A percentile compares a stretch with the other conserved stretches of the same genome.
phyloP scores from a whole-genome alignment of 108 stramenopile genomes.

The Schizochytrium sp. region DNA sequence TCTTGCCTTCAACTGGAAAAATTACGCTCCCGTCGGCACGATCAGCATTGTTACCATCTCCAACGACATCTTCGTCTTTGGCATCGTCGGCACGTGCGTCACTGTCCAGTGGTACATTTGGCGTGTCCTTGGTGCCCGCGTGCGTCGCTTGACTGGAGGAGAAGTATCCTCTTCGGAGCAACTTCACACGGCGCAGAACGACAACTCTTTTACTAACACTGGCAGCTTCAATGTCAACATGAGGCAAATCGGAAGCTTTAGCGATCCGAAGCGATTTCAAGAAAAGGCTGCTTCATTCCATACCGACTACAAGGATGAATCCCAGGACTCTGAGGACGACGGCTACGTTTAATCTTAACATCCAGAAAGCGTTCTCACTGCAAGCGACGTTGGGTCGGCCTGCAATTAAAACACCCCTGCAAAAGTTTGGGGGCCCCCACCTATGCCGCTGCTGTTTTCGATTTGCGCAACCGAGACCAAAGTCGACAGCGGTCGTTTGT shows the following conservation, averaged over 20 bases:
- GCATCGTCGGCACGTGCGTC: neutral
- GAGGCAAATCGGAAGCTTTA: neutral
- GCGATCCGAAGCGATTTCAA: neutral
- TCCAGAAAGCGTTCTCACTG: too few species aligned
- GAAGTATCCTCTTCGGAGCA: neutral
- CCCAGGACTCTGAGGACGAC: too few species aligned
- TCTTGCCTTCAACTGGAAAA: neutral
- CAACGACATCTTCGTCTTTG: neutral
- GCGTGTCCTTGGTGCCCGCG: neutral
- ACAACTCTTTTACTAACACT: neutral
- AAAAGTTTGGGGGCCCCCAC: too few species aligned
- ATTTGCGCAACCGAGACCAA: too few species aligned
- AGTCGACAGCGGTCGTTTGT: too few species aligned
- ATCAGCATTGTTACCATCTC: neutral
- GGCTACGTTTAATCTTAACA: too few species aligned
- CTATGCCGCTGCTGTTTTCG: too few species aligned
- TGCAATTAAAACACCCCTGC: too few species aligned
- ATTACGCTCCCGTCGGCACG: neutral
- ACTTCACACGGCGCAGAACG: neutral
- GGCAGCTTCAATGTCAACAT: neutral
- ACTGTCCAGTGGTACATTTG: neutral
- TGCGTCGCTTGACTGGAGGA: neutral
- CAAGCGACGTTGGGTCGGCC: too few species aligned
- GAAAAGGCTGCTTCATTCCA: neutral
- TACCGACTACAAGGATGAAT: neutral